Percentiles rank a stretch among this genome's conserved stretches.
phyloP scores from a whole-genome alignment of 1,284 basidiomycete genomes.

The Amylostereum areolatum region DNA sequence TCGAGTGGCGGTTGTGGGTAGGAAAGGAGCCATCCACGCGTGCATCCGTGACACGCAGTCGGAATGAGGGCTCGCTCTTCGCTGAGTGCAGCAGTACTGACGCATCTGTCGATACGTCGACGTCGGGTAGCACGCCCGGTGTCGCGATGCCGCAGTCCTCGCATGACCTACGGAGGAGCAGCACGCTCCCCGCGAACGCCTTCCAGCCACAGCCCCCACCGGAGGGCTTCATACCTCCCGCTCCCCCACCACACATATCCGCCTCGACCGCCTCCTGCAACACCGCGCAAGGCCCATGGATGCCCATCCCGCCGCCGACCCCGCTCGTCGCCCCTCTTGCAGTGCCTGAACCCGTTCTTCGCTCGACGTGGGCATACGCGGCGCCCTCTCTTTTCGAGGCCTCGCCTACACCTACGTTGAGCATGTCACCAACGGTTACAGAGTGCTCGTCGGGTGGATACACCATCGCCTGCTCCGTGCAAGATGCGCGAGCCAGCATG shows the following conservation, averaged over 20 bases:
- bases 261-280: neutral
- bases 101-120: neutral
- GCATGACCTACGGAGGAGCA: slow-evolving; percentile 7
- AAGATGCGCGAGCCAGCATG: slow-evolving; percentile 5
- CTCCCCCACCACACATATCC: neutral
- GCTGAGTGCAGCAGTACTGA: neutral
- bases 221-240: neutral
- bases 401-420: slow-evolving; percentile 12
- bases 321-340: neutral
- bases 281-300: slow-evolving; percentile 6
- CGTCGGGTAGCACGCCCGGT: neutral
- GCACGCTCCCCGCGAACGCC: slow-evolving; percentile 5
- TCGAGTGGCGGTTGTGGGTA: slow-evolving; percentile 82
- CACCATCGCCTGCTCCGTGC: slow-evolving; percentile 13
- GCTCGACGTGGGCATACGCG: slow-evolving; percentile 2
- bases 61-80: slow-evolving; percentile 6
- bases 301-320: slow-evolving; percentile 4
- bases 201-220: neutral
- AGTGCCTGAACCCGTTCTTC: too few relatives aligned
- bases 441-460: slow-evolving; percentile 20
- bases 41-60: slow-evolving; percentile 7
- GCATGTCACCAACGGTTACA: slow-evolving; percentile 10
- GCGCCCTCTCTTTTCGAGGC: slow-evolving; percentile 2
- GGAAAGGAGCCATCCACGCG: slow-evolving; percentile 40
- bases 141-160: neutral